Base-by-base conservation (phyloP, 805 yeast genomes). In the Cyberlindnera veronae region DNA sequence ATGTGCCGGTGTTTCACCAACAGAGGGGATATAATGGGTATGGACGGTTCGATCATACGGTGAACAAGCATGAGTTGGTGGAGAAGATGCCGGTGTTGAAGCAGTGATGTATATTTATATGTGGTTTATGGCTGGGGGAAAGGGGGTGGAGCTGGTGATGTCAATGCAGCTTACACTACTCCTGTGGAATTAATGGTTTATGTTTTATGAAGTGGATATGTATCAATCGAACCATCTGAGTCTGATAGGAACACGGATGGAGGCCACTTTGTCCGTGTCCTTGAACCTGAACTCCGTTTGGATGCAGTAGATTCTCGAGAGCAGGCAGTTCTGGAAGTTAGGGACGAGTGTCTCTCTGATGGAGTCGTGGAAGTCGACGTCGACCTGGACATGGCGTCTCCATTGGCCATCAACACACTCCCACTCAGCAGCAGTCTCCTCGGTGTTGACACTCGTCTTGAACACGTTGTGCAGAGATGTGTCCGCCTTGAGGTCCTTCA, bases 291-390 rank as follows among this genome's bases (percentile, higher is more conserved):
- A 68, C 21, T 57, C 53, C 1, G 76, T 67, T 41, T 78, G 72
- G 38, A 79, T 58, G 44, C 74, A 67, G 55, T 82, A 81, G 14
- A 72, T 57, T 53, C 88, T 67, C 4, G 81, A 72, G n/a, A 79
- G 65, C 40, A 76, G 60, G 58, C 88, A 82, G 36, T 71, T 72
- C 49, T 81, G 85, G 57, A 81, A 81, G 39, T 71, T 71, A 1
- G 88, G 88, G 14, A 77, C 56, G 39, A 82, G 55, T 1, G 79
- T 77, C 34, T 74, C 68, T 34, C 61, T 62, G 28, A 72, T 65
- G 39, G 72, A 71, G 33, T 69, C 67, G 23, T 59, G 49, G 16
- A 71, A 58, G 24, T 63, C 59, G 38, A 79, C 49, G 15, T 76
- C 74, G 3, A 77, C 52, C 2, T 54, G 55, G 3, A 78, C 29